These are phyloP conservation scores for Fusarium nelsonii DNA, from an alignment of 2,329 filamentous ascomycete species.

Conservation along the genomic window DNA sequence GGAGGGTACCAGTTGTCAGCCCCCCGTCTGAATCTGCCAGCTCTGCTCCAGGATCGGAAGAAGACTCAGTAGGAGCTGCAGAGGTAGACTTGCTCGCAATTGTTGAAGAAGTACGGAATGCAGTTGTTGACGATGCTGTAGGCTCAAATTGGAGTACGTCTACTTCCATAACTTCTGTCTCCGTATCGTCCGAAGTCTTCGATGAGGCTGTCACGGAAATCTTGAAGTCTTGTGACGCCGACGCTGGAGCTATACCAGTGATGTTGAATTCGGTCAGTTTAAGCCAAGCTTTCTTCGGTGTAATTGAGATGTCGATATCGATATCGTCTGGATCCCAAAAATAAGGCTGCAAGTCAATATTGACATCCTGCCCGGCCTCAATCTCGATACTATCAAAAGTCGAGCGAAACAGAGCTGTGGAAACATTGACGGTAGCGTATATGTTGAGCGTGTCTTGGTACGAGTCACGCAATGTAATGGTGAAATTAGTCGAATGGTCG, in stretches of 20 bases:
- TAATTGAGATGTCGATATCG: conserved; percentile 53
- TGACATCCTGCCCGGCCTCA: conserved; percentile 57
- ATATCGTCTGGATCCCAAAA: conserved; percentile 57
- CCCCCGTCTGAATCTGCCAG: conserved; percentile 36
- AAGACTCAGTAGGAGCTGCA: conserved; percentile 34
- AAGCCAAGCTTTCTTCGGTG: conserved; percentile 60
- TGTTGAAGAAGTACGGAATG: conserved; percentile 29
- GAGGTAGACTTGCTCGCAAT: conserved; percentile 43
- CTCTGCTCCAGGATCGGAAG: conserved; percentile 29
- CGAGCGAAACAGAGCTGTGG: conserved; percentile 56
- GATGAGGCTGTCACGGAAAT: conserved; percentile 52
- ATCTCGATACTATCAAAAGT: conserved; percentile 57
- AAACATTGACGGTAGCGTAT: conserved; percentile 58
- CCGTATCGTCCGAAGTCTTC: conserved; percentile 51
- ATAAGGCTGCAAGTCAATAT: conserved; percentile 58
- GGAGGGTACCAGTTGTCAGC: conserved; percentile 52
- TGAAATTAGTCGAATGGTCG: conserved; percentile 72
- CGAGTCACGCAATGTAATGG: conserved; percentile 69
- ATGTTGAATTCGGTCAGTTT: conserved; percentile 55
- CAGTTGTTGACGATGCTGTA: conserved; percentile 34
- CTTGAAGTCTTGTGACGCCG: conserved; percentile 50
- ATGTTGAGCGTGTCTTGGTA: conserved; percentile 71
- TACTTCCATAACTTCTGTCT: conserved; percentile 56
- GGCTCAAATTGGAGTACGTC: conserved; percentile 50
- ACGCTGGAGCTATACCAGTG: conserved; percentile 57